These are phyloP conservation scores for Orychophragmus violaceus DNA, from an alignment of 345 rosid genomes.

Conservation along the genomic window DNA sequence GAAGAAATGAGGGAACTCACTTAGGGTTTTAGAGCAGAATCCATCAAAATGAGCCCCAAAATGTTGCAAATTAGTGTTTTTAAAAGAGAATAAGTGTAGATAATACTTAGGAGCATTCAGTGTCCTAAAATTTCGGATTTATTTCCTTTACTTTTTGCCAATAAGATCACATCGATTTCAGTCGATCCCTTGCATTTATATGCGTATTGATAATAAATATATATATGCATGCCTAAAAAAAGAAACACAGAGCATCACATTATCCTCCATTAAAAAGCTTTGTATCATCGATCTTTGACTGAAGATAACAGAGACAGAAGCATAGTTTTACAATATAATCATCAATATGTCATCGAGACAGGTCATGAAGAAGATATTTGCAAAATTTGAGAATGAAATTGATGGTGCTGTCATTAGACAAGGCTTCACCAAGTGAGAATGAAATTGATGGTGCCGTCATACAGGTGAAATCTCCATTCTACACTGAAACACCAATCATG, in stretches of 20 bases:
- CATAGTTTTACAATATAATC: background rate
- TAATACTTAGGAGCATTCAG: no score
- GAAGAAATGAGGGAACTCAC: background rate
- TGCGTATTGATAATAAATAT: background rate
- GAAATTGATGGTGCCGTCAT: constrained; percentile 80
- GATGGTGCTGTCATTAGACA: constrained; percentile 73
- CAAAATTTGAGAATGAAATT: constrained; percentile 56
- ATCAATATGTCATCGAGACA: constrained; percentile 36
- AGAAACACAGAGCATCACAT: no score
- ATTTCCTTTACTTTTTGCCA: background rate
- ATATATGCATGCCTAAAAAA: no score
- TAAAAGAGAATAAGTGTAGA: no score
- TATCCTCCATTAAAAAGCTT: no score
- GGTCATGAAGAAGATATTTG: constrained; percentile 58
- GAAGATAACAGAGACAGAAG: background rate
- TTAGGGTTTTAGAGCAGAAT: background rate
- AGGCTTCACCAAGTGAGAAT: constrained; percentile 67
- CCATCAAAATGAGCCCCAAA: no score
- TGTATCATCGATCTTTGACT: background rate
- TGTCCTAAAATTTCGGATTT: background rate
- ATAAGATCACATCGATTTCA: background rate
- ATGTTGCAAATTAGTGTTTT: no score
- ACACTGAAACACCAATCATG: constrained; percentile 75
- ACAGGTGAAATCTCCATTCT: constrained; percentile 71
- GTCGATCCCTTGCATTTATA: background rate